A percentile compares a stretch with the other conserved stretches of the same genome.
Conservation (phyloP, 352 stramenopile genomes). For the Pythium brassicae region DNA sequence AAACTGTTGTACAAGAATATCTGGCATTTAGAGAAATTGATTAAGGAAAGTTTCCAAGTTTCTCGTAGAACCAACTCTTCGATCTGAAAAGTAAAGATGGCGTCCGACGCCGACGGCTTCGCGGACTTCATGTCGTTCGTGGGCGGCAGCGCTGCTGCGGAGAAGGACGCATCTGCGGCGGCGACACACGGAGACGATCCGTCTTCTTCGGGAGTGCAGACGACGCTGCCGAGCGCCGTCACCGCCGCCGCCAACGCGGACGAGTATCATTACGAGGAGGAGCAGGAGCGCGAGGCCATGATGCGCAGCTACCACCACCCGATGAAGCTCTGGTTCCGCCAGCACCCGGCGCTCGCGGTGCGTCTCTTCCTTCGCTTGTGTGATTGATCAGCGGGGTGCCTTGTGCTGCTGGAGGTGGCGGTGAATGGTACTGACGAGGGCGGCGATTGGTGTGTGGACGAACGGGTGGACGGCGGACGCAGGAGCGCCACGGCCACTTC, state of each 20-base stretch:
- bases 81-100: constrained; percentile 22
- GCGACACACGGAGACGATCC: too few relatives aligned
- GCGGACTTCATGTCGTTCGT: constrained; percentile 71
- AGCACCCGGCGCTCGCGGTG: constrained; percentile 47
- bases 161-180: background rate
- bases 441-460: background rate
- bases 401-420: background rate
- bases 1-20: too few relatives aligned
- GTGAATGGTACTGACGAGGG: constrained; percentile 1
- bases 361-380: background rate
- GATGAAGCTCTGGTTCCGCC: constrained; percentile 87
- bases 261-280: constrained; percentile 79
- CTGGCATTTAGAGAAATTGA: too few relatives aligned
- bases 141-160: constrained; percentile 18
- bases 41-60: too few relatives aligned
- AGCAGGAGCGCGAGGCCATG: constrained; percentile 85
- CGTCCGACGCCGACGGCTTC: constrained; percentile 52
- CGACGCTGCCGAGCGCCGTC: background rate
- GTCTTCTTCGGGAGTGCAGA: background rate
- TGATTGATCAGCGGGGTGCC: background rate
- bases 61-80: too few relatives aligned
- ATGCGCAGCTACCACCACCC: constrained; percentile 85
- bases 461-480: constrained; percentile 7
- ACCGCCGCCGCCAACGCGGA: constrained; percentile 20
- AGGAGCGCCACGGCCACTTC: constrained; percentile 87